Evolutionary conservation across 208 protist species (phyloP).

Genomic region (Leishmania amazonensis): DNA sequence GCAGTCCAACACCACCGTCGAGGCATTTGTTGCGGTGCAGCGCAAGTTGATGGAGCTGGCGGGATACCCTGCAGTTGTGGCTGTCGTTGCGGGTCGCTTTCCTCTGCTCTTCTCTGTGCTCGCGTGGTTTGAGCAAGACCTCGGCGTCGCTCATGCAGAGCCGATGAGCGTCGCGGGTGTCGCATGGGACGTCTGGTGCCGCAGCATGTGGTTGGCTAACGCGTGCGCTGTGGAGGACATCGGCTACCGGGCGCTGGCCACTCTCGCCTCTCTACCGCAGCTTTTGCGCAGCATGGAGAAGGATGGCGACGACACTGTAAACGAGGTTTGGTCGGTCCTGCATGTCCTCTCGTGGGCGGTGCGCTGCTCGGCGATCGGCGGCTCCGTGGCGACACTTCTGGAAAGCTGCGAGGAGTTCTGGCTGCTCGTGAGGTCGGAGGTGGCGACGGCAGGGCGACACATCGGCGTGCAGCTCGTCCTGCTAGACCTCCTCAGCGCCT

Average conservation of each 20-base stretch:
- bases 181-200: slow-evolving; percentile 31
- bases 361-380: slow-evolving; percentile 18
- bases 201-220: slow-evolving; percentile 34
- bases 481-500: slow-evolving; percentile 26
- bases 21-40: slow-evolving; percentile 12
- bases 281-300: slow-evolving; percentile 16
- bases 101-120: slow-evolving; percentile 27
- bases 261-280: slow-evolving; percentile 8
- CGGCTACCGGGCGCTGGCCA: slow-evolving; percentile 11
- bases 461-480: slow-evolving; percentile 25
- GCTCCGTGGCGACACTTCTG: slow-evolving; percentile 9
- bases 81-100: slow-evolving; percentile 26
- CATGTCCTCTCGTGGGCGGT: slow-evolving; percentile 30
- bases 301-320: slow-evolving; percentile 21
- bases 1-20: background rate
- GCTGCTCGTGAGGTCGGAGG: slow-evolving; percentile 16
- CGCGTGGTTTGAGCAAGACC: background rate
- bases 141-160: background rate
- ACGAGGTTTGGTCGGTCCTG: slow-evolving; percentile 30
- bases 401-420: slow-evolving; percentile 26
- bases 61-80: slow-evolving; percentile 22
- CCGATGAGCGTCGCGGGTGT: slow-evolving; percentile 15
- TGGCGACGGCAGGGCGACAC: slow-evolving; percentile 9
- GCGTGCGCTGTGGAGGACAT: slow-evolving; percentile 32
- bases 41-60: slow-evolving; percentile 10